Evolutionary conservation across 352 stramenopile species (phyloP), one percentile per base, ranked within the genome.

Genomic region (Phytophthora citrophthora): DNA sequence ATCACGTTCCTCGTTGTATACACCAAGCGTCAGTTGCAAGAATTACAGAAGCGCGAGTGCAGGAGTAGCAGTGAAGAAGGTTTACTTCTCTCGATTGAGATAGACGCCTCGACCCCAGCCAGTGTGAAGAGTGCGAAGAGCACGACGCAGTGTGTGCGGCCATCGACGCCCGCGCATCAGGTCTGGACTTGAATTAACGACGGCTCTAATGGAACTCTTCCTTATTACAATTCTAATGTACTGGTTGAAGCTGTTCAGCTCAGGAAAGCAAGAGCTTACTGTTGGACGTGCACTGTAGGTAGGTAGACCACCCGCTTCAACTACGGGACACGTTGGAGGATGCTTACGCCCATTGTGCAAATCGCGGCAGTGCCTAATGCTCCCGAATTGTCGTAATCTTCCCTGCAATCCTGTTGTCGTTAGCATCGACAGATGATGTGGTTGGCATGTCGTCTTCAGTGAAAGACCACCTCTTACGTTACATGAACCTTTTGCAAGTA

Each of bases 1-100:
- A 87, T 93, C 65, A 74, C 67, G 4, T 60, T 79, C 29, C 70
- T 93, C 15, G 68, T 90, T 8, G 55, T 91, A 18, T 93, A 93
- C 67, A 93, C 81, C 2, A 83, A 78, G 46, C 72, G 76, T 4
- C 70, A 93, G 56, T 51, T 93, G 27, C 68, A 67, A 7, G 70
- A 85, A 47, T 70, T 93, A 7, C 82, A 89, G 64, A 87, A 84
- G 49, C 68, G 74, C 41, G 78, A 91, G 59, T 74, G 67, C 55
- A 57, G 70, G 10, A 88, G 77, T 44, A 81, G 78, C 43, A 81
- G 72, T 40, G 81, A 90, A 36, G 79, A 87, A 44, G 63, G 63
- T 18, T 36, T 74, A 18, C 55, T 77, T 24, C 72, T 81, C 9
- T 62, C 61, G 0, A 74, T 78, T 15, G 78, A 78, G 9, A 68